Conservation (phyloP, 495 filamentous ascomycete genomes). For the Penicillium salamii region DNA sequence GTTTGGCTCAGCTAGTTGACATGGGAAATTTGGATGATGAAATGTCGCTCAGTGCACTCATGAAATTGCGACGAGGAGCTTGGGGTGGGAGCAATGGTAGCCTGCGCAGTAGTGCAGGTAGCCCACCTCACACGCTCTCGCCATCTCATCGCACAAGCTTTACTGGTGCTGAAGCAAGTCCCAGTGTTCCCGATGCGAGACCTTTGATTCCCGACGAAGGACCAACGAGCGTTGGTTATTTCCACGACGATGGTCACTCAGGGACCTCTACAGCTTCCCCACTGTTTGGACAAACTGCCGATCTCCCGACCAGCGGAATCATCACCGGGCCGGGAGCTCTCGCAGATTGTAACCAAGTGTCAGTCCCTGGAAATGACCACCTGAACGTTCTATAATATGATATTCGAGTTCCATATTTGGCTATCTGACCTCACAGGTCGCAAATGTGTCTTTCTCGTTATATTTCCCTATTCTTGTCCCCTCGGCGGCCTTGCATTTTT, state of each 20-base stretch:
- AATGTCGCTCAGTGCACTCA: constrained; percentile 67
- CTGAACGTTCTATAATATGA: constrained; percentile 16
- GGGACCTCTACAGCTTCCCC: constrained; percentile 14
- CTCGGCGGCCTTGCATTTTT: constrained; percentile 1
- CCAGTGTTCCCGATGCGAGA: constrained; percentile 19
- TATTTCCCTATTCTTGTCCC: too few relatives aligned
- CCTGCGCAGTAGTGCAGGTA: constrained; percentile 62
- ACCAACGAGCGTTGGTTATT: constrained; percentile 6
- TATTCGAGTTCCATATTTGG: neutral
- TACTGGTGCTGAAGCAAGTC: constrained; percentile 34
- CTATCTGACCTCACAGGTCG: constrained; percentile 4
- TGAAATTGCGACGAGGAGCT: constrained; percentile 68
- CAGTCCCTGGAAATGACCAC: constrained; percentile 7
- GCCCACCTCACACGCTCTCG: constrained; percentile 41
- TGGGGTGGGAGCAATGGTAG: constrained; percentile 82
- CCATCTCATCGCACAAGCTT: constrained; percentile 39
- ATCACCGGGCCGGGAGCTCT: constrained; percentile 8
- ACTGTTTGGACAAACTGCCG: constrained; percentile 13
- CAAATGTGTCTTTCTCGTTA: constrained; percentile 4
- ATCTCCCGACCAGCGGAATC: constrained; percentile 21
- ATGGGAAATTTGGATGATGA: constrained; percentile 66
- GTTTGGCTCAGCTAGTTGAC: constrained; percentile 68
- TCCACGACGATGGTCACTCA: constrained; percentile 12
- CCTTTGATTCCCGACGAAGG: constrained; percentile 16
- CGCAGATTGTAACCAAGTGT: constrained; percentile 12